phyloP scores from a whole-genome alignment of 257 asterid species.

The Plectranthus barbatus region DNA sequence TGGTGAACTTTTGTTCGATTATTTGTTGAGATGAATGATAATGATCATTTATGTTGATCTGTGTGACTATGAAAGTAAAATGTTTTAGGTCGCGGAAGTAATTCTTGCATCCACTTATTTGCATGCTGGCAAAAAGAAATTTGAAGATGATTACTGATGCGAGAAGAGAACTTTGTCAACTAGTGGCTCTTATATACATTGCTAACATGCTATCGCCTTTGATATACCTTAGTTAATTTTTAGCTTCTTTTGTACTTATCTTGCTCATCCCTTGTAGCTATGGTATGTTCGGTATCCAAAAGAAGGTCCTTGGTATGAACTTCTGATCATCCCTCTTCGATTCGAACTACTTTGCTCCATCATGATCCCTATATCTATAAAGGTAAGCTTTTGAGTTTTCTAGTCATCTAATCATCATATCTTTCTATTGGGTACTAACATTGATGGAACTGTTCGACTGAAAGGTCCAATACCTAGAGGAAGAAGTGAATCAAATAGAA shows the following conservation, averaged over 20 bases:
- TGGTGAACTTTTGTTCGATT: conserved; percentile 4
- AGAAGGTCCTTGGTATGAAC: conserved; percentile 99
- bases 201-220: background rate
- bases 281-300: conserved; percentile 94
- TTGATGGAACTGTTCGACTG: background rate
- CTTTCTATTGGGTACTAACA: background rate
- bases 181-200: conserved; percentile 9
- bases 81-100: background rate
- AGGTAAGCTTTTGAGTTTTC: conserved; percentile 42
- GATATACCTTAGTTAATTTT: background rate
- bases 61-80: background rate
- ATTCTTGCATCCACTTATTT: background rate
- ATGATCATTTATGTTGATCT: background rate
- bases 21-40: conserved; percentile 3
- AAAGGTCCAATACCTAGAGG: too few relatives aligned
- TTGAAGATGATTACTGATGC: background rate
- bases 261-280: conserved; percentile 49
- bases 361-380: conserved; percentile 98
- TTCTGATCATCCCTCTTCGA: conserved; percentile 92
- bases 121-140: background rate
- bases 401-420: conserved; percentile 7
- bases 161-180: conserved; percentile 2
- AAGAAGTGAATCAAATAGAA: too few relatives aligned
- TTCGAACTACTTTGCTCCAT: conserved; percentile 99
- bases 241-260: conserved; percentile 13